Conservation (phyloP, 2,329 filamentous ascomycete genomes). For the Ramularia endophylla region DNA sequence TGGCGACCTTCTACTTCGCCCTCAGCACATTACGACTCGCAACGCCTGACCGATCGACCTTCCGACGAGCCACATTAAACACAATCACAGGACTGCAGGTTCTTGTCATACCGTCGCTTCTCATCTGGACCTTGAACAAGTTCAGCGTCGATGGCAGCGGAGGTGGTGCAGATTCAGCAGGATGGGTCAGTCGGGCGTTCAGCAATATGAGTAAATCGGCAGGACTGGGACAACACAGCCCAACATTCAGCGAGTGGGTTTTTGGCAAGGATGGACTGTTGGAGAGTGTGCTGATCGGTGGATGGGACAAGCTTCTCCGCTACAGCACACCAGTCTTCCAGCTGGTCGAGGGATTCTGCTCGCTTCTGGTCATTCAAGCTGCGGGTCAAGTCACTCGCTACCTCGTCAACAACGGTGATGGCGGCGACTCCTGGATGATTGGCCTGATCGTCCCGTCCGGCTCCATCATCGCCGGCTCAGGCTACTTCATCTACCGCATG, state of each 20-base stretch:
- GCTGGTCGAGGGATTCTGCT: conserved; percentile 93
- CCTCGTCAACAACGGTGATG: conserved; percentile 80
- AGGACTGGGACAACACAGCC: conserved; percentile 37
- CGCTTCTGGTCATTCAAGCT: conserved; percentile 88
- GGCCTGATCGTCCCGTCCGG: conserved; percentile 80
- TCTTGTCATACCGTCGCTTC: conserved; percentile 73
- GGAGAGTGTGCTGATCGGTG: conserved; percentile 72
- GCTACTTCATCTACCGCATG: conserved; percentile 95
- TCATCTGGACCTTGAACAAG: conserved; percentile 93
- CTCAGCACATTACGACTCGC: conserved; percentile 75
- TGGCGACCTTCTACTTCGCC: conserved; percentile 85
- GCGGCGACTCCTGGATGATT: conserved; percentile 97
- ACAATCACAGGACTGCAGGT: conserved; percentile 73
- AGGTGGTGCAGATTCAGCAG: conserved; percentile 48
- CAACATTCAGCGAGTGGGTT: conserved; percentile 74
- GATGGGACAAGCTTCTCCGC: conserved; percentile 80
- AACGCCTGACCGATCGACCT: conserved; percentile 70
- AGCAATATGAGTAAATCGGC: conserved; percentile 30
- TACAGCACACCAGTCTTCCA: conserved; percentile 96
- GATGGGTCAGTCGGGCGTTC: conserved; percentile 68
- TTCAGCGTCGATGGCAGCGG: conserved; percentile 81
- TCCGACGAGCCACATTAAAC: conserved; percentile 65
- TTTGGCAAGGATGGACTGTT: conserved; percentile 81
- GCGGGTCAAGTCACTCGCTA: conserved; percentile 90
- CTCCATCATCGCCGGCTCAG: conserved; percentile 83